phyloP scores from a whole-genome alignment of 2,329 filamentous ascomycete genomes.

The Colletotrichum endophyticum region DNA sequence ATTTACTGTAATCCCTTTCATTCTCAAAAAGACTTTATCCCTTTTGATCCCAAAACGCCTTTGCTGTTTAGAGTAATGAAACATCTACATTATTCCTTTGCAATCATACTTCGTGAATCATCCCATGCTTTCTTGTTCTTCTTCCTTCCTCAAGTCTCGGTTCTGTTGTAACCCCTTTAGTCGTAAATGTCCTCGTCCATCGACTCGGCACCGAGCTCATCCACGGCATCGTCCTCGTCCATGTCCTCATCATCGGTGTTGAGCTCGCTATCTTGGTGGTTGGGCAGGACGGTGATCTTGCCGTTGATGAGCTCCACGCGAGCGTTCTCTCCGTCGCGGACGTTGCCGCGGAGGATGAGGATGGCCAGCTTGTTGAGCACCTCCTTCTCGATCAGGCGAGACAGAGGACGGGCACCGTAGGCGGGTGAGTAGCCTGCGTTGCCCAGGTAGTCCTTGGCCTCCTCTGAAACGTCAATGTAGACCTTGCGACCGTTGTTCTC shows the following conservation, averaged over 20 bases:
- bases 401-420: constrained; percentile 89
- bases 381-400: constrained; percentile 93
- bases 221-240: constrained; percentile 74
- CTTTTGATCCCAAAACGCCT: constrained; percentile 1
- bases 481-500: constrained; percentile 84
- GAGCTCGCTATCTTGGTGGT: constrained; percentile 71
- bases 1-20: background rate
- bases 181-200: constrained; percentile 65
- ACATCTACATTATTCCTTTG: background rate
- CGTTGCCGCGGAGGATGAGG: constrained; percentile 82
- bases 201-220: constrained; percentile 67
- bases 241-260: constrained; percentile 69
- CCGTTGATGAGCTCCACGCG: constrained; percentile 80
- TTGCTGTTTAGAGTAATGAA: background rate
- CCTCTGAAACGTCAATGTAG: constrained; percentile 77
- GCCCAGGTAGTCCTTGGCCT: constrained; percentile 93
- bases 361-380: constrained; percentile 93
- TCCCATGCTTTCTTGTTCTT: background rate
- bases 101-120: background rate
- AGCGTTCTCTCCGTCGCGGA: constrained; percentile 86
- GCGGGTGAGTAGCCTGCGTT: constrained; percentile 91
- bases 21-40: background rate
- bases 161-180: constrained; percentile 26
- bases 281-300: constrained; percentile 80
- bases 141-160: background rate